A percentile compares a stretch with the other conserved stretches of the same genome.
phyloP scores from a whole-genome alignment of 1,284 basidiomycete species.

The Microbotryum silenes-acaulis region DNA sequence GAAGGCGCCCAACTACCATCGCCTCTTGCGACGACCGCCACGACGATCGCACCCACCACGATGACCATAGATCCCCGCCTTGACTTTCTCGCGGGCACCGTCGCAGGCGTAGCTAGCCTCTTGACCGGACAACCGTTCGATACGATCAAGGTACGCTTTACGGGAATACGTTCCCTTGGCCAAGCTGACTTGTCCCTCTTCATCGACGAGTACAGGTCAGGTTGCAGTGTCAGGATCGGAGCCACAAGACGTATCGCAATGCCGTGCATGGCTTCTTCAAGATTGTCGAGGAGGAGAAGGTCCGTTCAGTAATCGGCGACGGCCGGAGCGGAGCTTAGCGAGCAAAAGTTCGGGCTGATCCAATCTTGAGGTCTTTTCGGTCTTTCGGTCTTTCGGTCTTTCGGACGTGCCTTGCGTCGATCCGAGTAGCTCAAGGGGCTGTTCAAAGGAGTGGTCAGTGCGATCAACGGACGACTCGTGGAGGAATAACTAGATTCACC shows the following conservation, averaged over 20 bases:
- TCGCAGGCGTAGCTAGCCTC: constrained; percentile 41
- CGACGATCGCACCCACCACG: not conserved
- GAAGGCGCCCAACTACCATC: too few relatives aligned
- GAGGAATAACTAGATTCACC: too few relatives aligned
- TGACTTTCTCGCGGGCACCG: constrained; percentile 65
- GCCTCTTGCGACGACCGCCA: not conserved
- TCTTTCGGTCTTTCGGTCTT: not conserved
- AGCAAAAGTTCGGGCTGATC: not conserved
- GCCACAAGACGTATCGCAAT: constrained; percentile 1
- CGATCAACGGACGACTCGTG: too few relatives aligned
- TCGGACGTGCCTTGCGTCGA: not conserved
- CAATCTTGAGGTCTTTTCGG: too few relatives aligned
- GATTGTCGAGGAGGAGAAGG: constrained; percentile 56
- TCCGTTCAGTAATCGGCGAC: not conserved
- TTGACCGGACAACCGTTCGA: constrained; percentile 23
- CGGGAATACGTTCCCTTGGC: not conserved
- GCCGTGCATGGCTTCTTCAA: constrained; percentile 54
- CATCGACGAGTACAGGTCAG: not conserved
- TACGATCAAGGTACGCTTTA: constrained; percentile 1
- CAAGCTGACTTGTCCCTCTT: not conserved
- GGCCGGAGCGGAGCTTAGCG: not conserved
- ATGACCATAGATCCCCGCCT: constrained; percentile 47
- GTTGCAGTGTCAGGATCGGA: not conserved
- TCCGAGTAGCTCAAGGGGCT: constrained; percentile 52
- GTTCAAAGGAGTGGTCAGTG: constrained; percentile 55